Evolutionary conservation across 371 early-diverging fungal species (phyloP), one percentile per base, ranked within the genome.

Genomic region (Rhizopus stolonifer): DNA sequence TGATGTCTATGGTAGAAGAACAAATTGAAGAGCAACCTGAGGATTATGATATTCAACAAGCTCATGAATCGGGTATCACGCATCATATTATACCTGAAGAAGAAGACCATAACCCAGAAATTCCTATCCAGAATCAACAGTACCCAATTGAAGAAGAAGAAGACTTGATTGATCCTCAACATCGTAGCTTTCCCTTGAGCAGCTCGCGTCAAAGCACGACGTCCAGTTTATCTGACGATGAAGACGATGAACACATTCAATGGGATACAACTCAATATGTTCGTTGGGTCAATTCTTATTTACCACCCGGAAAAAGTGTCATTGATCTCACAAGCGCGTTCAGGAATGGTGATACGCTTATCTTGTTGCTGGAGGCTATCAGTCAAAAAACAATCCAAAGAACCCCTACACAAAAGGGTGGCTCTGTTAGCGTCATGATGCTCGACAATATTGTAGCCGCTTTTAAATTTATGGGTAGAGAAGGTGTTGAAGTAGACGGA

Each of bases 391-490:
- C 58, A 31, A 73, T 83, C 4, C 74, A 73, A 25, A 50, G 74
- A 25, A 65, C 78, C 3, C 65, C 65, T 22, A 42, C 33, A 10
- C 58, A 61, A 26, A 64, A 68, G 17, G 70, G 60, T 22, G 63
- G 66, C 7, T 63, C 66, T 18, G 44, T 58, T 18, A 70, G 67
- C 33, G 74, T 74, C 44, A 59, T 64, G 45, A 79, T 79, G 80
- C 68, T 84, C 4, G 82, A 84, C 48, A 80, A 77, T 21, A 65
- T 84, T 46, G 71, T 80, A 19, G 78, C 84, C 3, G 84, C 80
- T 1, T 81, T 84, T 64, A 81, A 84, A 52, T 84, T 84, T 45
- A 80, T 84, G 82, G 81, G 80, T 6, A 65, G 76, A 15, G 82
- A 80, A 42, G 82, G 82, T 3, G 69, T 84, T 4, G 68, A 65